Evolutionary conservation across 2,329 filamentous ascomycete species (phyloP).

Genomic region (Ceratocystis huliohia): DNA sequence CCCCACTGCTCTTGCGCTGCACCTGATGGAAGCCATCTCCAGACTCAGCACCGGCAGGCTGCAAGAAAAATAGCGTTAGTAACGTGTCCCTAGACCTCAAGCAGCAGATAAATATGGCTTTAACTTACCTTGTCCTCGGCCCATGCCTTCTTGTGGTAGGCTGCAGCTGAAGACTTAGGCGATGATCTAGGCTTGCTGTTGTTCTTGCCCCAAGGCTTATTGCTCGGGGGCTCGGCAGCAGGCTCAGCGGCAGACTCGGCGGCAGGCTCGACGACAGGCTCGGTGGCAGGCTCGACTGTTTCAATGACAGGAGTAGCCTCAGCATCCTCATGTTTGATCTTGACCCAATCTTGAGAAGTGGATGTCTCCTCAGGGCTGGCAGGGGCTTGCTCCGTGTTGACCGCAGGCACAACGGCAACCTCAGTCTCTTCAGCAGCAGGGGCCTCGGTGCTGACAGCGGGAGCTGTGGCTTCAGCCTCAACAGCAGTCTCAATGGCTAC

Average conservation of each 20-base stretch:
- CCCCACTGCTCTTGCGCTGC: conserved; percentile 36
- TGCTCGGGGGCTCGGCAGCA: conserved; percentile 25
- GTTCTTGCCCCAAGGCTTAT: conserved; percentile 32
- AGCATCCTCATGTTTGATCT: conserved; percentile 21
- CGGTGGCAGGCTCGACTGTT: conserved; percentile 25
- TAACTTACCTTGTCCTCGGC: conserved; percentile 59
- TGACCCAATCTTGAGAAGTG: conserved; percentile 16
- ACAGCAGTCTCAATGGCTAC: conserved; percentile 2
- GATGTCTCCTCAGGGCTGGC: conserved; percentile 1
- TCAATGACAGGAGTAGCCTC: conserved; percentile 24
- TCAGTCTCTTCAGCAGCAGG: not conserved
- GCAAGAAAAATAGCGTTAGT: conserved; percentile 19
- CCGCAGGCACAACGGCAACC: not conserved
- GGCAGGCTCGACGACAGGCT: no score
- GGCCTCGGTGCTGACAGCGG: not conserved
- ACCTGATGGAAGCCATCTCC: conserved; percentile 62
- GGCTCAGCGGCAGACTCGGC: conserved; percentile 23
- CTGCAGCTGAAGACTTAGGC: conserved; percentile 42
- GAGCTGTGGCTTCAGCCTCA: not conserved
- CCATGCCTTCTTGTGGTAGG: conserved; percentile 55
- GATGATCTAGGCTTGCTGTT: conserved; percentile 46
- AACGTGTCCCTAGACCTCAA: not conserved
- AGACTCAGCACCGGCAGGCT: conserved; percentile 5
- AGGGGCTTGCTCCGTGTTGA: conserved; percentile 1
- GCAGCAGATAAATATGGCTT: conserved; percentile 30